phyloP scores from a whole-genome alignment of 2,329 filamentous ascomycete species.

The Cladophialophora immunda region DNA sequence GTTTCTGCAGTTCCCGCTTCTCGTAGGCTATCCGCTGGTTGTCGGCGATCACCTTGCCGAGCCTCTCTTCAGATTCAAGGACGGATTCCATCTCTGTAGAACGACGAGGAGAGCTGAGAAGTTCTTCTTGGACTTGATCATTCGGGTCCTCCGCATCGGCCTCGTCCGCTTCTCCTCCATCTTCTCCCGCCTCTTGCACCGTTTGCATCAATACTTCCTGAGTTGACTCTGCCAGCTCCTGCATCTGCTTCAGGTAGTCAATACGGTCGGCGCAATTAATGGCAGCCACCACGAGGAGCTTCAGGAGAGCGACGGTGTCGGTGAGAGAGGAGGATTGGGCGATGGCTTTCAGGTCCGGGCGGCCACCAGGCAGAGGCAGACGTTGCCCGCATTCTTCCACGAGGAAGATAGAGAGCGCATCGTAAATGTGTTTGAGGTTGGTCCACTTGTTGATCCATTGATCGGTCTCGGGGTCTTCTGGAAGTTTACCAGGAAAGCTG shows the following conservation, averaged over 20 bases:
- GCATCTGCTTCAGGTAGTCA: conserved; percentile 62
- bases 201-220: conserved; percentile 58
- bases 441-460: conserved; percentile 59
- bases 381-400: conserved; percentile 55
- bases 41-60: conserved; percentile 58
- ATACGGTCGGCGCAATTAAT: conserved; percentile 66
- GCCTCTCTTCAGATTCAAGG: conserved; percentile 57
- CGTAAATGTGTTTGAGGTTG: conserved; percentile 59
- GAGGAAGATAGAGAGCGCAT: conserved; percentile 56
- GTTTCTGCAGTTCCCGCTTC: conserved; percentile 58
- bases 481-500: conserved; percentile 57
- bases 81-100: conserved; percentile 50
- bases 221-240: conserved; percentile 52
- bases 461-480: conserved; percentile 53
- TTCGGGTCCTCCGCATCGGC: conserved; percentile 12
- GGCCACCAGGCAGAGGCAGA: conserved; percentile 52
- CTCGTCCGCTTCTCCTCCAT: conserved; percentile 43
- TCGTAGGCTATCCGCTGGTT: conserved; percentile 67
- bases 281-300: conserved; percentile 69
- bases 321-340: conserved; percentile 54
- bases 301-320: conserved; percentile 64
- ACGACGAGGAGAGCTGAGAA: conserved; percentile 28
- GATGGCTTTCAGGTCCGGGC: conserved; percentile 57
- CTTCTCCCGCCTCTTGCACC: conserved; percentile 56
- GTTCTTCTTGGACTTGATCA: conserved; percentile 16